phyloP scores from a whole-genome alignment of 2,329 filamentous ascomycete genomes.

The Onygenales sp. region DNA sequence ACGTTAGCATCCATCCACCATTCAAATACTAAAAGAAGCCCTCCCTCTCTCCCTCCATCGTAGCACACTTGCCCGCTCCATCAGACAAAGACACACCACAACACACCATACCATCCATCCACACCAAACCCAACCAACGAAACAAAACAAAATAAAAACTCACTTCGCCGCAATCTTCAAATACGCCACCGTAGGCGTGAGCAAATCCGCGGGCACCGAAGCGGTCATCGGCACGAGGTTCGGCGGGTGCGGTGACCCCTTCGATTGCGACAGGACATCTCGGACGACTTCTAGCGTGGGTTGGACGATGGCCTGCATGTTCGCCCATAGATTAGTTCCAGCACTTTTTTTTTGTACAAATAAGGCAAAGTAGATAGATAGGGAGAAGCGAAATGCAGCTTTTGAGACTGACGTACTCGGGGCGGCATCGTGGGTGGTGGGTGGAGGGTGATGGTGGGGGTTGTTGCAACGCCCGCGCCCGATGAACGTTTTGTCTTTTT shows the following conservation, averaged over 20 bases:
- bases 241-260: slow-evolving; percentile 47
- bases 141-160: slow-evolving; percentile 21
- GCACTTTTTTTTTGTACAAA: no score
- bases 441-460: not conserved
- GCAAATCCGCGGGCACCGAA: slow-evolving; percentile 80
- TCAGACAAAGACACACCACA: slow-evolving; percentile 13
- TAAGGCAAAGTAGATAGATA: not conserved
- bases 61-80: not conserved
- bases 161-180: slow-evolving; percentile 75
- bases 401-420: not conserved
- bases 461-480: not conserved
- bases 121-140: not conserved
- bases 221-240: slow-evolving; percentile 77
- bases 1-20: not conserved
- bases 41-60: not conserved
- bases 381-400: not conserved
- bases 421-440: not conserved
- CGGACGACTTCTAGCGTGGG: slow-evolving; percentile 53
- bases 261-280: slow-evolving; percentile 45
- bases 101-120: not conserved
- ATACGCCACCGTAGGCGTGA: slow-evolving; percentile 92
- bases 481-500: not conserved
- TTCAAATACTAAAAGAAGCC: not conserved
- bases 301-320: slow-evolving; percentile 40
- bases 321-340: not conserved